Conservation (phyloP, 2,329 filamentous ascomycete species). For the Hypocrella siamensis region DNA sequence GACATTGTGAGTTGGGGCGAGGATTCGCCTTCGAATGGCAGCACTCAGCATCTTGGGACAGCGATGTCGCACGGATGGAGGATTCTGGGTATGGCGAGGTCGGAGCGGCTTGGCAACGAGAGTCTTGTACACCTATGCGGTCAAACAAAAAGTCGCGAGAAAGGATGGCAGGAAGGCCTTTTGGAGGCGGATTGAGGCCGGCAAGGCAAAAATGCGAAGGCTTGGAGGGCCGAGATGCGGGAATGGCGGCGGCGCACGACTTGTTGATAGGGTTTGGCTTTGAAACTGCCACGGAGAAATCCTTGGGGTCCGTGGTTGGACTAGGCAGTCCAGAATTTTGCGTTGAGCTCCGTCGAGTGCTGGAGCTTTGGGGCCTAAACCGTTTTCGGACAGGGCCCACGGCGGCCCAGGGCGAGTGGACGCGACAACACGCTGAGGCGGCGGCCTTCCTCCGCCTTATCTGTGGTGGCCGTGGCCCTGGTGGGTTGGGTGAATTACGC, state of each 20-base stretch:
- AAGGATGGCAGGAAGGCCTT: conserved; percentile 1
- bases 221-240: conserved; percentile 1
- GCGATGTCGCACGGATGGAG: conserved; percentile 11
- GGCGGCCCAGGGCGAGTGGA: no score
- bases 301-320: conserved; percentile 19
- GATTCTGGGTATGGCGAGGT: conserved; percentile 6
- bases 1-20: conserved; percentile 32
- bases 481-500: no score
- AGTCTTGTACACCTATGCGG: background rate
- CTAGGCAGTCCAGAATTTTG: conserved; percentile 19
- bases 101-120: conserved; percentile 5
- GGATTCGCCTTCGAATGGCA: conserved; percentile 45
- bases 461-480: no score
- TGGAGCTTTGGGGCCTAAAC: conserved; percentile 17
- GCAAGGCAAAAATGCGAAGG: conserved; percentile 6
- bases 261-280: conserved; percentile 15
- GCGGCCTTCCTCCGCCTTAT: no score
- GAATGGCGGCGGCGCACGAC: conserved; percentile 11
- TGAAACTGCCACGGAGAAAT: conserved; percentile 15
- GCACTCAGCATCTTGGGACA: conserved; percentile 41
- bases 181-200: conserved; percentile 5
- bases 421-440: no score
- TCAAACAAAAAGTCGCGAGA: background rate
- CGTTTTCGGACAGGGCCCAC: conserved; percentile 17
- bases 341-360: conserved; percentile 23